Conservation (phyloP, 495 filamentous ascomycete species). For the Jackrogersella minutella region DNA sequence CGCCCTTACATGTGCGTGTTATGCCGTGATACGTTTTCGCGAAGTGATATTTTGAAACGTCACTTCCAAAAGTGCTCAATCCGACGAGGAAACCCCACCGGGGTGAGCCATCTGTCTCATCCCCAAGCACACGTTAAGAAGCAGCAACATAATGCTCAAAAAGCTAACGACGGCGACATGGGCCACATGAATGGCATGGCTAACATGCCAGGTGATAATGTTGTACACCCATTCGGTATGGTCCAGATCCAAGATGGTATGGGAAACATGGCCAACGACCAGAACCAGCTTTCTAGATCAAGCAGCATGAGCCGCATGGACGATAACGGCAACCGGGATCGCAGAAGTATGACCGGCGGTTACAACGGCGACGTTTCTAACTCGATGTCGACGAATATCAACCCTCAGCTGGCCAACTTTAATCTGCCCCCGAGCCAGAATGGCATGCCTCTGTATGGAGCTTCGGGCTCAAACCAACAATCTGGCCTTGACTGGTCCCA, state of each 20-base stretch:
- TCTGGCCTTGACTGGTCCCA: constrained; percentile 70
- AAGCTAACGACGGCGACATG: constrained; percentile 59
- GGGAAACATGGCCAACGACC: constrained; percentile 60
- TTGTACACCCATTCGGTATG: constrained; percentile 60
- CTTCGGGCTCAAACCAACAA: constrained; percentile 53
- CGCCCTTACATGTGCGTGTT: constrained; percentile 96
- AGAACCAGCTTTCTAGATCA: constrained; percentile 64
- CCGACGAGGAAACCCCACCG: constrained; percentile 91
- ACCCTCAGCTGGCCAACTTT: constrained; percentile 64
- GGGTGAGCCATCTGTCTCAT: constrained; percentile 89
- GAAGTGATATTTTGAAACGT: constrained; percentile 96
- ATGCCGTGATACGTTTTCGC: constrained; percentile 97
- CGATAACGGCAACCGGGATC: constrained; percentile 57
- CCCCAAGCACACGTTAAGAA: constrained; percentile 88
- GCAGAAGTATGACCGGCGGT: constrained; percentile 60
- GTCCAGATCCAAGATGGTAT: constrained; percentile 57
- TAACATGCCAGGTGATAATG: constrained; percentile 58
- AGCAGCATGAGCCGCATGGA: constrained; percentile 66
- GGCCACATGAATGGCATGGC: constrained; percentile 63
- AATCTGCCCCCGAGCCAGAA: constrained; percentile 61
- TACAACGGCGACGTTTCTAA: constrained; percentile 61
- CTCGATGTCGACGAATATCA: constrained; percentile 63
- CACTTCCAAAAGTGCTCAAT: constrained; percentile 99
- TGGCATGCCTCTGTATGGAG: constrained; percentile 61
- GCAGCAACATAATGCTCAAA: constrained; percentile 67